These are phyloP conservation scores for Graphium sp. DNA, from an alignment of 2,329 filamentous ascomycete species.

Conservation along the genomic window DNA sequence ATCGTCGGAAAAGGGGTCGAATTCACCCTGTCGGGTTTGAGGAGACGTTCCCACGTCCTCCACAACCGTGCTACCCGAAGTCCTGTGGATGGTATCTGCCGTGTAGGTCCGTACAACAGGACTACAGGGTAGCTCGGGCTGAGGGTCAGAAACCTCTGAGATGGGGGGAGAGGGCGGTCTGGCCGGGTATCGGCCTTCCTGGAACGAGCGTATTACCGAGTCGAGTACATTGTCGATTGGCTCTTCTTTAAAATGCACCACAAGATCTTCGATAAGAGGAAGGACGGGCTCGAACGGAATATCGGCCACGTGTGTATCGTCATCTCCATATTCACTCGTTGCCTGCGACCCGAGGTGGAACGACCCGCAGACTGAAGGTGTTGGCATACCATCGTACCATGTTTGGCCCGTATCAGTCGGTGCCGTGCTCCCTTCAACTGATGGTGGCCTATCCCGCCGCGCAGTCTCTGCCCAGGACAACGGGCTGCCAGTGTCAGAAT, in stretches of 20 bases:
- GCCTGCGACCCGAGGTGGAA: too few relatives aligned
- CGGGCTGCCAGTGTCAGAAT: too few relatives aligned
- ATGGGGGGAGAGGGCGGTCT: background rate
- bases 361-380: too few relatives aligned
- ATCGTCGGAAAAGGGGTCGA: conserved; percentile 26
- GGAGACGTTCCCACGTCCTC: background rate
- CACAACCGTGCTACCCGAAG: background rate
- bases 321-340: too few relatives aligned
- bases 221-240: conserved; percentile 23
- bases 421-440: too few relatives aligned
- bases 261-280: conserved; percentile 39
- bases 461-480: too few relatives aligned
- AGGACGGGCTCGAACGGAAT: conserved; percentile 24
- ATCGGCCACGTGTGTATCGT: background rate
- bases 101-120: too few relatives aligned
- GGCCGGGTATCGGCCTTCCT: conserved; percentile 16
- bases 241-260: conserved; percentile 34
- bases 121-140: background rate
- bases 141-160: too few relatives aligned
- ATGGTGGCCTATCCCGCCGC: too few relatives aligned
- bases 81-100: background rate
- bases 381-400: too few relatives aligned
- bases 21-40: conserved; percentile 14
- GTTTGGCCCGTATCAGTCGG: too few relatives aligned
- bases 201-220: conserved; percentile 27